Evolutionary conservation across 768 basidiomycete genomes (phyloP), one percentile per base, ranked within the genome.

Genomic region (Tulasnella sp.): DNA sequence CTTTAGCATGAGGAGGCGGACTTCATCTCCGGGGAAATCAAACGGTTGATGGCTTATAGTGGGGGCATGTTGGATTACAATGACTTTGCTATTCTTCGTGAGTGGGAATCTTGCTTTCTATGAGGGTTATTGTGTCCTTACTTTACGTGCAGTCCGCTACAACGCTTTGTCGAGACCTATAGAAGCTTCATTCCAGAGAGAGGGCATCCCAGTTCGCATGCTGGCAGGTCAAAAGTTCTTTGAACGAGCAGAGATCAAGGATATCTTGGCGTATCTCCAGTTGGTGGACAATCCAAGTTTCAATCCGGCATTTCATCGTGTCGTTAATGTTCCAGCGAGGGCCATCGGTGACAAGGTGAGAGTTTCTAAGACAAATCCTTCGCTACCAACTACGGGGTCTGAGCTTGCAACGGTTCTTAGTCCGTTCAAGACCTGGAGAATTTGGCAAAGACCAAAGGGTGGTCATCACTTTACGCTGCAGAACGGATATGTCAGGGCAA

Each of bases 191-290:
- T 64, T 93, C 20, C 85, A 87, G 60, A 79, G 74, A 55, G 76
- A 80, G 56, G 75, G 78, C n/a, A 83, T 93, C 33, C 87, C 87
- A 1, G 77, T 74, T 58, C 68, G 76, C 52, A 74, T 91, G 43
- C 71, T 91, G 2, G 81, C 77, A 19, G 87, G 87, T 0, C 82
- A 83, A 60, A 83, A 80, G 60, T 90, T 90, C 71, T 91, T 91
- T 58, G 85, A 90, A 56, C 77, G 87, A 15, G 62, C 77, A 59
- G 88, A 90, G 80, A 74, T 91, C 60, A 88, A 88, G 66, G 84
- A 88, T 63, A 49, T 89, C 9, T 66, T 90, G 25, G 79, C 82
- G 1, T 91, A 91, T 60, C 69, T 92, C 3, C 88, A 90, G 61
- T 68, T 92, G 3, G 69, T 82, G 2, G 86, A 89, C 57, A 90